Conservation (phyloP, 1,284 basidiomycete genomes). For the Ganoderma lingzhi region DNA sequence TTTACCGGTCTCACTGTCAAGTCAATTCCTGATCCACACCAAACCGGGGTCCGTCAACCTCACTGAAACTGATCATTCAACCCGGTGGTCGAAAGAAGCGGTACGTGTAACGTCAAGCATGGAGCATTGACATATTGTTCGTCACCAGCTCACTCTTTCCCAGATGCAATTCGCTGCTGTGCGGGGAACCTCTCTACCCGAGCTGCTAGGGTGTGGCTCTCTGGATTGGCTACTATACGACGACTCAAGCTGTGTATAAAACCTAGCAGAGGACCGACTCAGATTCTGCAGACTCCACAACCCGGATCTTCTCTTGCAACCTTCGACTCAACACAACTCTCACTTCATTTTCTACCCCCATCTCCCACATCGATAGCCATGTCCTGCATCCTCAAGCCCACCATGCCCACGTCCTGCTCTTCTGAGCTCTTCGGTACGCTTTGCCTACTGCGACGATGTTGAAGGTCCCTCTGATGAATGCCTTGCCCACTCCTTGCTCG, state of each 20-base stretch:
- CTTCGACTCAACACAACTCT: not conserved
- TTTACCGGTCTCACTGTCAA: not conserved
- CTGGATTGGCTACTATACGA: not conserved
- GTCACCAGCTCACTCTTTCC: not conserved
- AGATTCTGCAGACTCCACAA: not conserved
- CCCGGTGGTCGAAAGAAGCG: not conserved
- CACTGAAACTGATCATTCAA: not conserved
- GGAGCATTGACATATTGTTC: not conserved
- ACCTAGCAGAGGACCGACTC: not conserved
- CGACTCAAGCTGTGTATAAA: not conserved
- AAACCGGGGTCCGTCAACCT: not conserved
- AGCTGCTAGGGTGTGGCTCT: not conserved
- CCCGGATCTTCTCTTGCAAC: not conserved
- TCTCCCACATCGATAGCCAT: not conserved
- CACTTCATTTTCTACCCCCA: not conserved
- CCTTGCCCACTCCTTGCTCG: not conserved
- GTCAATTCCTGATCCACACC: not conserved
- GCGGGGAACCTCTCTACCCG: not conserved
- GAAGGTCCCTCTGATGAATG: not conserved
- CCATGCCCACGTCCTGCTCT: conserved; percentile 3
- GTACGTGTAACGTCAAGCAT: not conserved
- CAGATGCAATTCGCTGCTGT: not conserved
- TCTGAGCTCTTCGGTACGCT: conserved; percentile 2
- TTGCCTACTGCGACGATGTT: too few species aligned
- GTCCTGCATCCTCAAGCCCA: conserved; percentile 4